Conservation (phyloP, 2,329 filamentous ascomycete species). For the Exophiala phaeomuriformis region DNA sequence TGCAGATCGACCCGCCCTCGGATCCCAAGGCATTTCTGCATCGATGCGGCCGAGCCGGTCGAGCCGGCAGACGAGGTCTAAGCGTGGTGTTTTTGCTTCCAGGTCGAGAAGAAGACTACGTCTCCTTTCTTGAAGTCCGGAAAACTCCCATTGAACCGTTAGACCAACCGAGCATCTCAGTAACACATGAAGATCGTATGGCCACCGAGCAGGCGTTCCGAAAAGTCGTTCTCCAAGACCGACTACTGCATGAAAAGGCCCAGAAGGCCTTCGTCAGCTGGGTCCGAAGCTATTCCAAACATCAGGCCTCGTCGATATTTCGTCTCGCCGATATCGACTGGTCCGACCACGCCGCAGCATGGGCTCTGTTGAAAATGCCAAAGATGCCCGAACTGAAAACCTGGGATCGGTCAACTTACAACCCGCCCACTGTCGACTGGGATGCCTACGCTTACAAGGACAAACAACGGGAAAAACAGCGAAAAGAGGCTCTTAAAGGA, state of each 20-base stretch:
- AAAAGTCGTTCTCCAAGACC: slow-evolving; percentile 48
- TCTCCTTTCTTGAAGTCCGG: slow-evolving; percentile 75
- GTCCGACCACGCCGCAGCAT: slow-evolving; percentile 69
- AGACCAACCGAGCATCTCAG: slow-evolving; percentile 47
- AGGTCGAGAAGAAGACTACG: slow-evolving; percentile 81
- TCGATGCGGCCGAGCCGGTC: slow-evolving; percentile 56
- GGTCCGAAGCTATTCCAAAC: slow-evolving; percentile 84
- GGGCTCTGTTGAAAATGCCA: slow-evolving; percentile 79
- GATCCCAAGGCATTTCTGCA: slow-evolving; percentile 80
- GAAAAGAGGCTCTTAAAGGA: slow-evolving; percentile 50
- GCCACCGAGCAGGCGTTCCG: slow-evolving; percentile 56
- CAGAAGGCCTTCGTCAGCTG: slow-evolving; percentile 90
- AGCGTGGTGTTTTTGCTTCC: slow-evolving; percentile 80
- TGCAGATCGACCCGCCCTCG: slow-evolving; percentile 77
- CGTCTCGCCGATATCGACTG: slow-evolving; percentile 74
- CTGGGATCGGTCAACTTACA: slow-evolving; percentile 60
- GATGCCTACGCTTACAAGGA: slow-evolving; percentile 64
- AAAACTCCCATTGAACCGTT: slow-evolving; percentile 73
- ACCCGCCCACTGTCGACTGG: slow-evolving; percentile 60
- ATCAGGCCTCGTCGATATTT: slow-evolving; percentile 88
- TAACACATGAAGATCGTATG: slow-evolving; percentile 57
- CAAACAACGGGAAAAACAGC: slow-evolving; percentile 59
- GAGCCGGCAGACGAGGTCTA: slow-evolving; percentile 63
- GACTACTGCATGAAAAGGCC: slow-evolving; percentile 74
- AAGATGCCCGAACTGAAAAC: slow-evolving; percentile 85